Base-by-base conservation (phyloP, 2,329 filamentous ascomycete genomes). In the Tolypocladium ophioglossoides region DNA sequence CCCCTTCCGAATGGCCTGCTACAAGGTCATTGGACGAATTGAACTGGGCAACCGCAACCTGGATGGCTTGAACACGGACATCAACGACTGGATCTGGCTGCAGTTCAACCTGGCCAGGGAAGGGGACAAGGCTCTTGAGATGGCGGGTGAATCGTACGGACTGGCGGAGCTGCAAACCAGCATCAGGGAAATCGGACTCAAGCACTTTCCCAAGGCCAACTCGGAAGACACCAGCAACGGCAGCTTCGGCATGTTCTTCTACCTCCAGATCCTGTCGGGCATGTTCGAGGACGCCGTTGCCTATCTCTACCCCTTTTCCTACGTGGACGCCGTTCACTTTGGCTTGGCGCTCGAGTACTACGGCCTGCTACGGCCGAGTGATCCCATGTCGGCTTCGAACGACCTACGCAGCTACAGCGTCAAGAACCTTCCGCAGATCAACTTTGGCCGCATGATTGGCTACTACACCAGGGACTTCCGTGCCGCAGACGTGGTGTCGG, bases 381-480 rank as follows among this genome's bases (percentile, higher is more conserved):
- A 95, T 68, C 90, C 90, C 58, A 80, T 83, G 62, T 81, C 82
- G 9, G 83, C 83, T 11, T 84, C 87, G 51, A 86, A 87, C 65
- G 88, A 95, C 62, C 72, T 86, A 49, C 72, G 83, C 44, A 83
- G 77, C 60, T 73, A 83, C 69, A 89, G 83, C 61, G 87, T 80
- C 63, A 82, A 84, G 61, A 80, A 82, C 59, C 77, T 83, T 58
- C 79, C 91, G 6, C 91, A 96, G 68, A 86, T 99, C 71, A 96
- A 94, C 75, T 97, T 97, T 72, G 91, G 89, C 47, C 86, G 88
- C 56, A 89, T 97, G 77, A 78, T 97, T 57, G 95, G 92, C 41
- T 90, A 94, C 68, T 99, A 99, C 75, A 99, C 95, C 5, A 83
- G 87, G 53, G 91, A 96, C 70, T 99, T 99, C 81, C 86, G 94